These are phyloP conservation scores for Mycosphaerella arachidis DNA, from an alignment of 2,329 filamentous ascomycete species.

Conservation along the genomic window DNA sequence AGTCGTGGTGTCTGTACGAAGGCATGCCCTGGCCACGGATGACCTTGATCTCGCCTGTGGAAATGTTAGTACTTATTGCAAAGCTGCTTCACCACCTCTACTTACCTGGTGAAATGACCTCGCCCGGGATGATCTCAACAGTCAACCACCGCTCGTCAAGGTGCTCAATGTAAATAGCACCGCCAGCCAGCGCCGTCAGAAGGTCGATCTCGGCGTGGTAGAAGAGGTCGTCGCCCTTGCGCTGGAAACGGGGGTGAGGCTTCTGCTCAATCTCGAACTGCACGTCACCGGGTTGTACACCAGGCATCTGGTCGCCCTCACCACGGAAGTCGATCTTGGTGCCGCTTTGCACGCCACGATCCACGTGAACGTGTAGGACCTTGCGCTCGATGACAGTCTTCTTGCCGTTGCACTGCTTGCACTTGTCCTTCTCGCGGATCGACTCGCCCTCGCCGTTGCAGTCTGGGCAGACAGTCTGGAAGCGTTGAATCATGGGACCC, in stretches of 20 bases:
- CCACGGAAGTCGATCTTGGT: conserved; percentile 97
- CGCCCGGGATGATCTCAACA: conserved; percentile 86
- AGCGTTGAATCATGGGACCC: conserved; percentile 99
- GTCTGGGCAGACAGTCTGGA: conserved; percentile 98
- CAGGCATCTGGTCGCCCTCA: conserved; percentile 92
- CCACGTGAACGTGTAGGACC: conserved; percentile 96
- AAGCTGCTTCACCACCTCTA: conserved; percentile 14
- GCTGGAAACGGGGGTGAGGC: conserved; percentile 91
- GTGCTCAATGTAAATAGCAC: conserved; percentile 88
- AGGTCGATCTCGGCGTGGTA: conserved; percentile 95
- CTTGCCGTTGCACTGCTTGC: conserved; percentile 94
- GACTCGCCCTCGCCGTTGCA: conserved; percentile 97
- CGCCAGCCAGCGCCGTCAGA: conserved; percentile 87
- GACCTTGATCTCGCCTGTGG: conserved; percentile 79
- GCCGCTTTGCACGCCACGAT: conserved; percentile 86
- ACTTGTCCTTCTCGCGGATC: conserved; percentile 94
- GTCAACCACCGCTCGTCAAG: conserved; percentile 96
- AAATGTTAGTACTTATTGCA: conserved; percentile 21
- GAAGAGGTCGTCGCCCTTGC: conserved; percentile 92
- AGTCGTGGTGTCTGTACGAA: conserved; percentile 88
- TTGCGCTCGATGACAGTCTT: conserved; percentile 98
- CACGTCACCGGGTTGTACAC: conserved; percentile 89
- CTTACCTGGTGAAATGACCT: conserved; percentile 89
- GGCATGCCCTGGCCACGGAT: conserved; percentile 98
- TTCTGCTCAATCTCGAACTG: conserved; percentile 99